These are phyloP conservation scores for Fragaria vesca DNA, from an alignment of 306 rosid species.

Conservation along the genomic window DNA sequence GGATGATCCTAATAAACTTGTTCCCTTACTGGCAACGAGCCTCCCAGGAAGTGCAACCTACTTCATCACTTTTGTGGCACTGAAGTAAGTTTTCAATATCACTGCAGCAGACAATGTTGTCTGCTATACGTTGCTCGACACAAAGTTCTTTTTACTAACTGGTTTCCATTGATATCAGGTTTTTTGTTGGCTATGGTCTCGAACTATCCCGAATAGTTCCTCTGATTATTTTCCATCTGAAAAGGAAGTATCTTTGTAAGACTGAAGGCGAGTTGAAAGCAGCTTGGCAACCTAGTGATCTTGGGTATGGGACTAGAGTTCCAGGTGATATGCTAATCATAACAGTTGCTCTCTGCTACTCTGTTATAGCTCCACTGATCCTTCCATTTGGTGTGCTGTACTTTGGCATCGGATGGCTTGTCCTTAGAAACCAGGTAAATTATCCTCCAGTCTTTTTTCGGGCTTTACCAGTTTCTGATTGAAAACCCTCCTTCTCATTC, in stretches of 20 bases:
- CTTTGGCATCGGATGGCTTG: conserved; percentile 88
- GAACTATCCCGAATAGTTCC: conserved; percentile 86
- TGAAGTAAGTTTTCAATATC: conserved; percentile 56
- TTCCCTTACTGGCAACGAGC: conserved; percentile 49
- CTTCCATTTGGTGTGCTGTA: conserved; percentile 80
- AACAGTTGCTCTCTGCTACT: conserved; percentile 80
- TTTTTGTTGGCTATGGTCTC: conserved; percentile 91
- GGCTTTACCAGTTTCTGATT: not conserved
- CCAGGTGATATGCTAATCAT: conserved; percentile 80
- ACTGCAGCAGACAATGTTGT: not conserved
- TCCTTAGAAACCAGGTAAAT: conserved; percentile 89
- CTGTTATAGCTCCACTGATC: conserved; percentile 79
- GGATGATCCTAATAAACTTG: conserved; percentile 35
- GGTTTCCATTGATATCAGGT: conserved; percentile 44
- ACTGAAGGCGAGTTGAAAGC: conserved; percentile 77
- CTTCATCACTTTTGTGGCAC: conserved; percentile 88
- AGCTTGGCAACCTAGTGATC: conserved; percentile 91
- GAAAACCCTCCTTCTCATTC: not conserved
- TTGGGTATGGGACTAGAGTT: conserved; percentile 74
- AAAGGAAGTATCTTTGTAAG: conserved; percentile 85
- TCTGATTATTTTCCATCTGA: conserved; percentile 78
- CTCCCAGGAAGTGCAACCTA: conserved; percentile 81
- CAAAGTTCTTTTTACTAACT: not conserved
- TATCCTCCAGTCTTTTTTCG: conserved; percentile 11
- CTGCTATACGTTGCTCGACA: not conserved